Percentiles rank a stretch among this genome's conserved stretches.
Evolutionary conservation across 2,329 filamentous ascomycete species (phyloP).

Genomic region (Calonectria pseudoturangicola): DNA sequence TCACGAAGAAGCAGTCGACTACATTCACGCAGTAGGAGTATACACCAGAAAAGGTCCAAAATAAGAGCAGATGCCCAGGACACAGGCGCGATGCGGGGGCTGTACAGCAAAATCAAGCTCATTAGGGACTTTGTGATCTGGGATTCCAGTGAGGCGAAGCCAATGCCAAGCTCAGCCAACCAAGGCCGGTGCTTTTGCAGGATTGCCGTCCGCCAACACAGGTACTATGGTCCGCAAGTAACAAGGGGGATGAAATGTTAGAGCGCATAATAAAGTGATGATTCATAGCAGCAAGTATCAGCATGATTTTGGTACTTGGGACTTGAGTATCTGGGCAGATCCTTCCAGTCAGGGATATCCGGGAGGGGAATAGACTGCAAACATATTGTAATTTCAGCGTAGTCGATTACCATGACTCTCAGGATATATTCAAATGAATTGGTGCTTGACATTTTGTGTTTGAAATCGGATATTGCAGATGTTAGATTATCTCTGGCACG

Average conservation of each 20-base stretch:
- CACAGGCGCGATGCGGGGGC: neutral
- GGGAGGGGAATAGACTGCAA: too few relatives aligned
- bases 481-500: too few relatives aligned
- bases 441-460: too few relatives aligned
- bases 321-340: too few relatives aligned
- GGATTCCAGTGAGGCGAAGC: neutral
- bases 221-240: too few relatives aligned
- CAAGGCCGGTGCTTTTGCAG: neutral
- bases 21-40: neutral
- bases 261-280: neutral
- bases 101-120: neutral
- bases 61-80: neutral
- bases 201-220: neutral
- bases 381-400: too few relatives aligned
- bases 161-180: neutral
- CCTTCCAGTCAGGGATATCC: too few relatives aligned
- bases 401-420: too few relatives aligned
- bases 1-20: neutral
- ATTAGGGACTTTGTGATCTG: neutral
- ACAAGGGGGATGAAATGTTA: neutral
- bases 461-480: too few relatives aligned
- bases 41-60: neutral
- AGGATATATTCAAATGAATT: too few relatives aligned
- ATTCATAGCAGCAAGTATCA: neutral
- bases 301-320: neutral